Base-by-base conservation (phyloP, 371 early-diverging fungal species). In the Apophysomyces elegans region DNA sequence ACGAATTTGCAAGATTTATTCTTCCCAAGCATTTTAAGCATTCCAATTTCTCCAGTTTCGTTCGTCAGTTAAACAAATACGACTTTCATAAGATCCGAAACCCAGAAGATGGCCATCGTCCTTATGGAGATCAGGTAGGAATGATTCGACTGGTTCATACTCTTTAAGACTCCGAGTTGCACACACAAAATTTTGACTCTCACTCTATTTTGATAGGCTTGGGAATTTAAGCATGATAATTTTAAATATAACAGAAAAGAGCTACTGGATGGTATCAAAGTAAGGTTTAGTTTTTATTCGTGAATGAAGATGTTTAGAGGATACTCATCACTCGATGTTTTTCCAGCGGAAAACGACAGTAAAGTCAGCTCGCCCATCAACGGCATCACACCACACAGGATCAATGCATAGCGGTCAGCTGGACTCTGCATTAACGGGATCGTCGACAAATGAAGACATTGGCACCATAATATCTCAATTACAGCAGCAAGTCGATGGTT, bases 11-110 rank as follows among this genome's bases (percentile, higher is more conserved):
- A 36, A 84, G 84, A 66, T 74, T 76, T 35, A 88, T 96, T 54
- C 81, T 97, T 13, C 93, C 94, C n/a, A 84, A 81, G 56, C 91
- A 93, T 72, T 96, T 96, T 75, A 95, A 95, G 71, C 96, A 96
- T 80, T 93, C 90, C 69, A 96, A 97, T 68, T 91, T 96, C 73
- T 88, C 93, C n/a, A 91, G 91, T 59, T 96, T 98, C 81, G 93
- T 96, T 11, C 86, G 98, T 14, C 98, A 98, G 74, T 84, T 98
- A 13, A 98, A 98, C 79, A 98, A 93, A 79, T 98, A 98, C 70
- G 80, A 79, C 61, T 96, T 98, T 76, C 93, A 95, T 78, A 95
- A 95, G 73, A 82, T 94, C 56, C 68, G 84, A 50, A 78, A 76
- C 21, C 78, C 81, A 13, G 89, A 88, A 21, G 90, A 90, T 39